Evolutionary conservation across 2,329 filamentous ascomycete genomes (phyloP), one percentile per base, ranked within the genome.

Genomic region (Bisporella sp.): DNA sequence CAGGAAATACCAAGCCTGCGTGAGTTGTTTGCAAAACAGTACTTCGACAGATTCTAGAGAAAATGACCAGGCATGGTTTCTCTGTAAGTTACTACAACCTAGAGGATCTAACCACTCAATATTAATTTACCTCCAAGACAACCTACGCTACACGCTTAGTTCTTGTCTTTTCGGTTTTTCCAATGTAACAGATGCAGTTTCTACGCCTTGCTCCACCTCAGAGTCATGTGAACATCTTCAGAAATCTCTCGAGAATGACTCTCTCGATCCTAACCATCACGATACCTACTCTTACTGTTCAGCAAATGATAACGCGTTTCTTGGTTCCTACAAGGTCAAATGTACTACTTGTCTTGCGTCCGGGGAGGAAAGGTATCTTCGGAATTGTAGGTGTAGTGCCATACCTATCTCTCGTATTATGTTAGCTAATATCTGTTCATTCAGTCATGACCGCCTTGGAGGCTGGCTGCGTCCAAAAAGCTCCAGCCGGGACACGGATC

Each of bases 11-110:
- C 52, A 60, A 39, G 40, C 52, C 9, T 66, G 64, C 48, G 7
- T 64, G 21, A 58, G 45, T 28, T 66, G 64, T 49, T 52, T 65
- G 28, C 58, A 62, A 45, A 57, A 56, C 29, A 66, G 64, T 49
- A 62, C 56, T 39, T 49, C 54, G 31, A 43, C 54, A 29, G 49
- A 39, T n/a, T 41, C 43, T 2, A 54, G 51, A 6, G 56, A 59
- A 45, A 60, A 52, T 50, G 64, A 66, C 40, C 61, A 62, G 28
- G 51, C 48, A 44, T 62, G 56, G 55, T 63, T 59, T 49, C 52
- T 64, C 7, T 65, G 64, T 65, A 57, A 54, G 62, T 56, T 2
- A 37, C 30, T 21, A 21, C 21, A 21, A 21, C 21, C 21, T 21
- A 21, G 21, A 40, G 11, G 28, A 12, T 8, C 29, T 28, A 41